Percentiles rank a stretch among this genome's conserved stretches.
These are phyloP conservation scores for Extremus antarcticus DNA, from an alignment of 495 filamentous ascomycete species.

Conservation along the genomic window DNA sequence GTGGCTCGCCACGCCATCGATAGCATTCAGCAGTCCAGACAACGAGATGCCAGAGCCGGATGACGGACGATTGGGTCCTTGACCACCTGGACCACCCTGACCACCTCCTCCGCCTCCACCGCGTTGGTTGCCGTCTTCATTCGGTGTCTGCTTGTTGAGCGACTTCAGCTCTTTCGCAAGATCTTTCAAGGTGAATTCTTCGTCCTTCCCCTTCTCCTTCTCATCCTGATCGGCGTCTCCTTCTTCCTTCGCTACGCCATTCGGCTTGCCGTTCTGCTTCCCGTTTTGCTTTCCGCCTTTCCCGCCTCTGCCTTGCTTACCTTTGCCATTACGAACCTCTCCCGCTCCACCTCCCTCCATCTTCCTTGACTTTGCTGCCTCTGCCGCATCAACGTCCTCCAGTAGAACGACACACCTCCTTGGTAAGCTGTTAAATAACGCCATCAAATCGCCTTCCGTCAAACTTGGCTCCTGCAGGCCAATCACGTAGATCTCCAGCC, in stretches of 20 bases:
- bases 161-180: constrained; percentile 16
- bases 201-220: constrained; percentile 8
- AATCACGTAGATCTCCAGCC: constrained; percentile 60
- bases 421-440: constrained; percentile 59
- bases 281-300: constrained; percentile 5
- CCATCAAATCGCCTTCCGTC: constrained; percentile 59
- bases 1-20: constrained; percentile 72
- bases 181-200: constrained; percentile 17
- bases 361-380: constrained; percentile 13
- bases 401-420: constrained; percentile 59
- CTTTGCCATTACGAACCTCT: not conserved
- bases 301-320: not conserved
- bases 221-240: constrained; percentile 4
- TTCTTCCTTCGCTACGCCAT: not conserved
- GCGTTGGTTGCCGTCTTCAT: constrained; percentile 1
- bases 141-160: constrained; percentile 5
- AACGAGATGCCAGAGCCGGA: constrained; percentile 49
- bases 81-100: not conserved
- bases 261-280: not conserved
- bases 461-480: constrained; percentile 49
- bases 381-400: constrained; percentile 64
- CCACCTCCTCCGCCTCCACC: not conserved
- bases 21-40: constrained; percentile 69
- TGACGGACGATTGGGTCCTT: constrained; percentile 21
- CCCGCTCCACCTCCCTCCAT: not conserved